These are phyloP conservation scores for Xenosphaeropsis pyriputrescens DNA, from an alignment of 2,329 filamentous ascomycete genomes.

Conservation along the genomic window DNA sequence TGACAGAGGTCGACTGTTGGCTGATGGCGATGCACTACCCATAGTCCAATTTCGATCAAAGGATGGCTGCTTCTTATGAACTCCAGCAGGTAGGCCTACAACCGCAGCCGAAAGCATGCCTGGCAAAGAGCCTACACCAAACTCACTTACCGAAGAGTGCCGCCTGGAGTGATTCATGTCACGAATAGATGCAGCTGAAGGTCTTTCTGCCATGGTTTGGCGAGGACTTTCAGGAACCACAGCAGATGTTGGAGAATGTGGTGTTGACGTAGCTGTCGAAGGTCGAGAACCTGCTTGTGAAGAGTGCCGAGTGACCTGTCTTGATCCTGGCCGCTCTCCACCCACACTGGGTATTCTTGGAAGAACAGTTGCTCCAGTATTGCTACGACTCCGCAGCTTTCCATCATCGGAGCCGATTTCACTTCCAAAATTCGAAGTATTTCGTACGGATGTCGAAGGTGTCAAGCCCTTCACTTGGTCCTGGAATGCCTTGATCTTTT, in stretches of 20 bases:
- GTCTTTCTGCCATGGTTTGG: slow-evolving; percentile 22
- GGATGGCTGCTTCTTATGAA: slow-evolving; percentile 51
- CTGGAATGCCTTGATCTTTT: slow-evolving; percentile 85
- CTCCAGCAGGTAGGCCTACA: slow-evolving; percentile 12
- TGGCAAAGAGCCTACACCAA: slow-evolving; percentile 2
- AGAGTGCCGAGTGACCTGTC: slow-evolving; percentile 12
- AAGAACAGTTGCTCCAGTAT: slow-evolving; percentile 11
- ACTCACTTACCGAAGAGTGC: slow-evolving; percentile 40
- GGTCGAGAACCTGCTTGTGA: slow-evolving; percentile 12
- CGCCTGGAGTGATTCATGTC: slow-evolving; percentile 73
- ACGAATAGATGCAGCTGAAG: slow-evolving; percentile 70
- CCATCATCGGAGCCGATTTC: slow-evolving; percentile 41
- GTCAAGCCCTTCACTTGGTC: slow-evolving; percentile 58
- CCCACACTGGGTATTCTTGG: slow-evolving; percentile 13
- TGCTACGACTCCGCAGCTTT: slow-evolving; percentile 24
- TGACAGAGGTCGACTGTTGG: slow-evolving; percentile 13
- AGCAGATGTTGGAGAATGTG: too few relatives aligned
- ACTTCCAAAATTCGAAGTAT: slow-evolving; percentile 40
- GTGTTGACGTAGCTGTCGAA: slow-evolving; percentile 4
- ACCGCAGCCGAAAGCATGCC: slow-evolving; percentile 10
- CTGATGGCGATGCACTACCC: slow-evolving; percentile 22
- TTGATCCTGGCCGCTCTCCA: slow-evolving; percentile 12
- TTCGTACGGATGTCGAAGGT: slow-evolving; percentile 27
- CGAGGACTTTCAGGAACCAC: too few relatives aligned
- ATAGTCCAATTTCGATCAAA: slow-evolving; percentile 60